Evolutionary conservation across 176 grass and related monocot species (phyloP).

Genomic region (Zoysia pacifica): DNA sequence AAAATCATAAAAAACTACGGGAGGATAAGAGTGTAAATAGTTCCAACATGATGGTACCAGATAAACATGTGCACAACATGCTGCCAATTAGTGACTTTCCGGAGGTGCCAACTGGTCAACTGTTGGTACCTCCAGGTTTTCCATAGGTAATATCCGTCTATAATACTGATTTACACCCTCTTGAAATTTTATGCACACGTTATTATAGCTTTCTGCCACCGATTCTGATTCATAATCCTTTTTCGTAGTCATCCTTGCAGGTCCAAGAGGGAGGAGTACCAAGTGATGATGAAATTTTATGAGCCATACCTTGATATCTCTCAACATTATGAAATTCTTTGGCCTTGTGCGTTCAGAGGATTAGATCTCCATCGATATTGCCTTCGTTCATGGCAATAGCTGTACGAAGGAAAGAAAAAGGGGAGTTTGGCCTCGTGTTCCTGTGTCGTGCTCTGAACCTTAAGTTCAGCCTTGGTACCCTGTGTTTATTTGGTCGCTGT

Average conservation of each 20-base stretch:
- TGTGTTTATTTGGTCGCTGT: neutral
- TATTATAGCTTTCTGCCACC: neutral
- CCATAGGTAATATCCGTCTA: constrained; percentile 20
- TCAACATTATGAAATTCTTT: constrained; percentile 4
- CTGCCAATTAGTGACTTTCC: constrained; percentile 22
- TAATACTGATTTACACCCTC: neutral
- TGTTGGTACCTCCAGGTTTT: constrained; percentile 15
- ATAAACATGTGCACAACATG: constrained; percentile 1
- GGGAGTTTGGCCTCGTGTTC: neutral
- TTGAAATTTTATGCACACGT: neutral
- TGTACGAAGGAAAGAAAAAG: neutral
- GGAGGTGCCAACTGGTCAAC: neutral
- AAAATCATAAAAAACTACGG: constrained; percentile 49
- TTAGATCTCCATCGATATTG: neutral
- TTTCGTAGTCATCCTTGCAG: neutral
- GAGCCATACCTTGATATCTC: neutral
- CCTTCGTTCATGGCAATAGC: neutral
- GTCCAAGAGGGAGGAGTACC: constrained; percentile 7
- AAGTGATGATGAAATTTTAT: constrained; percentile 7
- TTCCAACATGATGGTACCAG: neutral
- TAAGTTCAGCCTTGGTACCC: neutral
- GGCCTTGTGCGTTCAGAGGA: neutral
- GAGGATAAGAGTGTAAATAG: constrained; percentile 25
- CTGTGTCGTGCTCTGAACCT: neutral
- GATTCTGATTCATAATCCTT: neutral